Percentiles rank a stretch among this genome's conserved stretches.
Conservation (phyloP, 306 rosid genomes). For the Herpetospermum pedunculosum region DNA sequence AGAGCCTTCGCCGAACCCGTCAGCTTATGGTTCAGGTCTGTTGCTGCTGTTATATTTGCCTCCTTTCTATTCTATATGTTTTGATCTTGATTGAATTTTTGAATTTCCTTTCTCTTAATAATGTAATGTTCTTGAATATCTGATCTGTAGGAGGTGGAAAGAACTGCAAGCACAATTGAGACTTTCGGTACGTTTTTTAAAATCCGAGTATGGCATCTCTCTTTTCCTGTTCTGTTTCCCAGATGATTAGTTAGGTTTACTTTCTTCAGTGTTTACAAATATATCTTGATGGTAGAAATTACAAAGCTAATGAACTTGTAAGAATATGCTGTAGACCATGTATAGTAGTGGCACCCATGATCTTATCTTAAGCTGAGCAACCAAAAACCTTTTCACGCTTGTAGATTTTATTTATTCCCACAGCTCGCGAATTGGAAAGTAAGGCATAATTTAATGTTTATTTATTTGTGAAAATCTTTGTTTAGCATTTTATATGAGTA, state of each 20-base stretch:
- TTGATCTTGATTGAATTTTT: not conserved
- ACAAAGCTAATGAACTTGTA: not conserved
- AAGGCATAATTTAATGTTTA: not conserved
- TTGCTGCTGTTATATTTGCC: not conserved
- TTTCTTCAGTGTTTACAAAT: not conserved
- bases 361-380: not conserved
- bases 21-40: slow-evolving; percentile 89
- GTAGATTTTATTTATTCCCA: not conserved
- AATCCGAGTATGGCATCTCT: not conserved
- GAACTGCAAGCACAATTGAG: slow-evolving; percentile 60
- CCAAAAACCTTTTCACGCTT: not conserved
- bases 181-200: slow-evolving; percentile 41
- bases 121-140: slow-evolving; percentile 13
- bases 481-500: not conserved
- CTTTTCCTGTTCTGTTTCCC: not conserved
- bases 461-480: not conserved
- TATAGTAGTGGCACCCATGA: not conserved
- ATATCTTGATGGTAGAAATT: not conserved
- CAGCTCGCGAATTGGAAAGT: not conserved
- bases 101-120: slow-evolving; percentile 4
- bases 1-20: slow-evolving; percentile 84
- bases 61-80: not conserved
- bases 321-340: not conserved
- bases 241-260: not conserved
- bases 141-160: slow-evolving; percentile 62